Evolutionary conservation across 1,284 basidiomycete genomes (phyloP).

Genomic region (Pascua sp.): DNA sequence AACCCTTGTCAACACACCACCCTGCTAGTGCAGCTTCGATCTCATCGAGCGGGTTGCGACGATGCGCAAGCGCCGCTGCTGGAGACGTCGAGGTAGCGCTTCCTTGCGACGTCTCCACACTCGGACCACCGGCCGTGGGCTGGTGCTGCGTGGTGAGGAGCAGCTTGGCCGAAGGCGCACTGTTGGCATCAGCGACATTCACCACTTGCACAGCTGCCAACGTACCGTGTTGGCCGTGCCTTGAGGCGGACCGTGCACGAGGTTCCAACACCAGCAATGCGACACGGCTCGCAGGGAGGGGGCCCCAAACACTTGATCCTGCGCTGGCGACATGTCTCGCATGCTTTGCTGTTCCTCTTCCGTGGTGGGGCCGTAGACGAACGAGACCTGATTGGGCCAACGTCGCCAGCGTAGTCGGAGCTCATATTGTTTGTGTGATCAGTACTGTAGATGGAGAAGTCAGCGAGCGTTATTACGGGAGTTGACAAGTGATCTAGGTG

Average conservation of each 20-base stretch:
- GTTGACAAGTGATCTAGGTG: no score
- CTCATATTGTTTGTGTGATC: no score
- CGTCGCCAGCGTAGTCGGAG: no score
- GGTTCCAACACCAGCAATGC: constrained; percentile 8
- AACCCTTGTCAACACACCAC: constrained; percentile 12
- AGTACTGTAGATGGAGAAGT: no score
- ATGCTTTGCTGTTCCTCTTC: constrained; percentile 18
- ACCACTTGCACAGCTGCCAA: background rate
- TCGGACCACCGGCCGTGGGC: background rate
- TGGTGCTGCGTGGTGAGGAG: background rate
- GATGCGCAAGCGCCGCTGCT: background rate
- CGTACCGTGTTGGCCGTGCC: constrained; percentile 24
- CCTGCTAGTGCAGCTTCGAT: constrained; percentile 9
- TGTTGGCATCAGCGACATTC: constrained; percentile 3
- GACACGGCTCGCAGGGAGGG: constrained; percentile 21
- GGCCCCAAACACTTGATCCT: constrained; percentile 19
- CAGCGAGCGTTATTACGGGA: no score
- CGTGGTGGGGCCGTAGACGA: background rate
- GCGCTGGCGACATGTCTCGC: constrained; percentile 23
- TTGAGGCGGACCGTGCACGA: constrained; percentile 20
- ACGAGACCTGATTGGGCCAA: no score
- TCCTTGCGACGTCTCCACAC: background rate
- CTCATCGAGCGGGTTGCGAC: constrained; percentile 18
- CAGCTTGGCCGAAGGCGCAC: constrained; percentile 16
- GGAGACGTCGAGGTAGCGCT: background rate